Conservation (phyloP, 257 asterid genomes). For the Paraleonurus japonicus region DNA sequence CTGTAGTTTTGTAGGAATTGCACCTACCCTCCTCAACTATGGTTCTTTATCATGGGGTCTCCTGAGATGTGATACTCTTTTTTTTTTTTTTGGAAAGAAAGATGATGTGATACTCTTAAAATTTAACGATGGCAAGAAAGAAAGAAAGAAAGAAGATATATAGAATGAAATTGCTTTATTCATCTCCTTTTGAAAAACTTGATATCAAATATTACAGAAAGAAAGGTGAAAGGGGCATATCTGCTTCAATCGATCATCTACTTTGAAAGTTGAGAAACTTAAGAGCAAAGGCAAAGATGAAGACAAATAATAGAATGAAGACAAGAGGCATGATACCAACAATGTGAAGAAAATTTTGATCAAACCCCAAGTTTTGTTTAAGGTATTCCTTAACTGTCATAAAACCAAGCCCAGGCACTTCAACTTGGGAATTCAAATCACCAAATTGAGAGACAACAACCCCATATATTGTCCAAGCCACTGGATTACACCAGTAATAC, state of each 20-base stretch:
- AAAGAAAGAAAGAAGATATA: no score
- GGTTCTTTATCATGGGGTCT: no score
- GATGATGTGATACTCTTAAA: no score
- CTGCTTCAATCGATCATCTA: no score
- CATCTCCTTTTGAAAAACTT: neutral
- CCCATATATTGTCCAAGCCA: conserved; percentile 54
- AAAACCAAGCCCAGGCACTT: conserved; percentile 41
- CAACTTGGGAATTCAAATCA: conserved; percentile 21
- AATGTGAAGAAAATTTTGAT: conserved; percentile 40
- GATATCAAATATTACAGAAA: no score
- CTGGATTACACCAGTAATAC: conserved; percentile 56
- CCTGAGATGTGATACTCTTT: no score
- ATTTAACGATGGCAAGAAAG: no score
- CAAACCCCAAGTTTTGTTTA: conserved; percentile 33
- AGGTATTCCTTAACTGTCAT: conserved; percentile 38
- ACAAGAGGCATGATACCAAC: conserved; percentile 44
- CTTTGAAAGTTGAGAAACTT: conserved; percentile 52
- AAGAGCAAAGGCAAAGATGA: conserved; percentile 41
- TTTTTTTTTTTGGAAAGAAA: no score
- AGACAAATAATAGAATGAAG: conserved; percentile 38
- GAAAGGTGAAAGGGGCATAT: no score
- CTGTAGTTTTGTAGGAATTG: neutral
- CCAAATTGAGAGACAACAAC: conserved; percentile 44
- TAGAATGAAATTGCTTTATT: no score
- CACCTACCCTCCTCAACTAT: neutral